These are phyloP conservation scores for Fraxinus greggii DNA, from an alignment of 305 asterid genomes.

Conservation along the genomic window DNA sequence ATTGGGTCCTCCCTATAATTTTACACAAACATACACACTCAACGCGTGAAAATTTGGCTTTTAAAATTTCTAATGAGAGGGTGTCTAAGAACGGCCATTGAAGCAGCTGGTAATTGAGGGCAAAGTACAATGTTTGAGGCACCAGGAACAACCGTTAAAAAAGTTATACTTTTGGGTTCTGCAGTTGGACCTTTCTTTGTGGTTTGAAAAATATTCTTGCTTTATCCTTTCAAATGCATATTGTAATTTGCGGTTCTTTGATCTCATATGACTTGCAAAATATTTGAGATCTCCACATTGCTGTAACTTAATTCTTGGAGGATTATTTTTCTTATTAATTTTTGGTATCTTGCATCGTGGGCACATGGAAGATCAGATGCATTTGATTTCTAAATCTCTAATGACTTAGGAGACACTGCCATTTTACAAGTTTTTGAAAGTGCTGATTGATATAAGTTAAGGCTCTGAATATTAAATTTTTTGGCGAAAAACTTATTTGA, in stretches of 20 bases:
- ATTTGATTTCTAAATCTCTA: neutral
- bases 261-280: conserved; percentile 1
- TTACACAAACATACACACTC: neutral
- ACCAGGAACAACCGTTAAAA: neutral
- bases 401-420: neutral
- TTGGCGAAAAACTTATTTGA: neutral
- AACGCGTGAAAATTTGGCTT: neutral
- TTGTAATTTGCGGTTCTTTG: conserved; percentile 11
- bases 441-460: neutral
- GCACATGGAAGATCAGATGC: neutral
- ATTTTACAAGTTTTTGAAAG: neutral
- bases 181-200: conserved; percentile 9
- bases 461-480: neutral
- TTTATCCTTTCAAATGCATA: neutral
- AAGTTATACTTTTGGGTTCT: neutral
- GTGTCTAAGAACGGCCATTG: neutral
- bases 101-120: conserved; percentile 1
- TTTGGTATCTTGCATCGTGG: neutral
- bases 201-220: conserved; percentile 14
- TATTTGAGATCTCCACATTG: conserved; percentile 12
- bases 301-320: neutral
- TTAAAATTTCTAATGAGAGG: neutral
- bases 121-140: neutral
- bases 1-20: conserved; percentile 12
- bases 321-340: neutral